A percentile compares a stretch with the other conserved stretches of the same genome.
phyloP scores from a whole-genome alignment of 768 basidiomycete genomes.

The Amanita jacksonii region DNA sequence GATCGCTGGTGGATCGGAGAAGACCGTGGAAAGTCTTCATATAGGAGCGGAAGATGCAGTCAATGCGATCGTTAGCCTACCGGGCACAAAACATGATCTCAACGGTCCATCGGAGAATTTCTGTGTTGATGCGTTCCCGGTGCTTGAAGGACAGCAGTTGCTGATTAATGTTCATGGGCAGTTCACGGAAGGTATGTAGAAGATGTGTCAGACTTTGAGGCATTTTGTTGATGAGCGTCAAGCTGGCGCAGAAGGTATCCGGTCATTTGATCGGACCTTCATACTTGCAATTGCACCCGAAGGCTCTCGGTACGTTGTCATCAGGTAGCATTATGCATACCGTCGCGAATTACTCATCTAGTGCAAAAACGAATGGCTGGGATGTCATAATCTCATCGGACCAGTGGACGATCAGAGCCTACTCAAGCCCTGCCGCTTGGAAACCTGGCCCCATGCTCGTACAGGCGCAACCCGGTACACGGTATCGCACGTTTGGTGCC shows the following conservation, averaged over 20 bases:
- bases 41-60: conserved; percentile 59
- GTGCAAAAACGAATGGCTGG: conserved; percentile 83
- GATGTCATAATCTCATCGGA: conserved; percentile 86
- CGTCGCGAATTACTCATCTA: conserved; percentile 16
- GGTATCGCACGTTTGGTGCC: conserved; percentile 15
- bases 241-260: conserved; percentile 53
- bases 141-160: conserved; percentile 54
- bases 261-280: conserved; percentile 92
- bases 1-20: conserved; percentile 51
- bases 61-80: conserved; percentile 52
- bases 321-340: background rate
- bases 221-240: background rate
- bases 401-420: conserved; percentile 73
- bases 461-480: conserved; percentile 33
- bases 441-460: conserved; percentile 64
- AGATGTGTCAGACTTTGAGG: conserved; percentile 18
- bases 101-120: conserved; percentile 72
- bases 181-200: conserved; percentile 67
- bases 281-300: conserved; percentile 73
- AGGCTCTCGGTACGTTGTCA: conserved; percentile 65
- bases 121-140: conserved; percentile 78
- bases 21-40: conserved; percentile 58
- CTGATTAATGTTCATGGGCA: conserved; percentile 80
- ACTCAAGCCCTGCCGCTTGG: conserved; percentile 79
- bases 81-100: conserved; percentile 78